Conservation (phyloP, 2,329 filamentous ascomycete genomes). For the Aspergillus sp. region DNA sequence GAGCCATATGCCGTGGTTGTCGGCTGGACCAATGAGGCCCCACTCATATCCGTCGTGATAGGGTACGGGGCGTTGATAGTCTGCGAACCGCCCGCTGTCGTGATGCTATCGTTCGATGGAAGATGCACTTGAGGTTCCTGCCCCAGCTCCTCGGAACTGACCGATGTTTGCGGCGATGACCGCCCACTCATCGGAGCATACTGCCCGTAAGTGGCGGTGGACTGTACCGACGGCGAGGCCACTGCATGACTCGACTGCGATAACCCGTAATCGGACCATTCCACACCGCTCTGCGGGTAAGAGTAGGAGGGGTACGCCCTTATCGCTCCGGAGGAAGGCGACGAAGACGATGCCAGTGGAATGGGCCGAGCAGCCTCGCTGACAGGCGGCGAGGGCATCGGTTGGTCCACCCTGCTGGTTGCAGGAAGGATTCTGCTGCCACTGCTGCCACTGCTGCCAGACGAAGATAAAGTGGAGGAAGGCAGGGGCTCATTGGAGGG, state of each 20-base stretch:
- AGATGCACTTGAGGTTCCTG: slow-evolving; percentile 1
- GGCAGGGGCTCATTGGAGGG: slow-evolving; percentile 9
- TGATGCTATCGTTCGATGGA: neutral
- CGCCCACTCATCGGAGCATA: slow-evolving; percentile 10
- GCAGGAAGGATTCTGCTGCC: neutral
- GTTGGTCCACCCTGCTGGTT: slow-evolving; percentile 6
- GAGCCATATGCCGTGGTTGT: slow-evolving; percentile 8
- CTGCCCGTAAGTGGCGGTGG: slow-evolving; percentile 19
- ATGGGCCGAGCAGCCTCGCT: slow-evolving; percentile 4
- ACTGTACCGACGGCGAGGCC: slow-evolving; percentile 20
- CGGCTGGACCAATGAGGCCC: slow-evolving; percentile 11
- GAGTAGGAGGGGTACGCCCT: slow-evolving; percentile 22
- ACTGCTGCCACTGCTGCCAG: neutral
- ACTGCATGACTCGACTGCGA: slow-evolving; percentile 20
- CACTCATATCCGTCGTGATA: slow-evolving; percentile 12
- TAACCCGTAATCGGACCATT: slow-evolving; percentile 14
- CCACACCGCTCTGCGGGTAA: slow-evolving; percentile 16
- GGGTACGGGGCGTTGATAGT: neutral
- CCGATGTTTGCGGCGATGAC: slow-evolving; percentile 8
- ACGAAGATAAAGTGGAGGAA: slow-evolving; percentile 3
- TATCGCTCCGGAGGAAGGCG: slow-evolving; percentile 22
- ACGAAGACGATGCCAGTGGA: slow-evolving; percentile 14
- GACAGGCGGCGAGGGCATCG: slow-evolving; percentile 5
- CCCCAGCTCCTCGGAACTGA: slow-evolving; percentile 10
- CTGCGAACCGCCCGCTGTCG: neutral